Conservation (phyloP, 345 rosid species). For the Aurinia saxatilis region DNA sequence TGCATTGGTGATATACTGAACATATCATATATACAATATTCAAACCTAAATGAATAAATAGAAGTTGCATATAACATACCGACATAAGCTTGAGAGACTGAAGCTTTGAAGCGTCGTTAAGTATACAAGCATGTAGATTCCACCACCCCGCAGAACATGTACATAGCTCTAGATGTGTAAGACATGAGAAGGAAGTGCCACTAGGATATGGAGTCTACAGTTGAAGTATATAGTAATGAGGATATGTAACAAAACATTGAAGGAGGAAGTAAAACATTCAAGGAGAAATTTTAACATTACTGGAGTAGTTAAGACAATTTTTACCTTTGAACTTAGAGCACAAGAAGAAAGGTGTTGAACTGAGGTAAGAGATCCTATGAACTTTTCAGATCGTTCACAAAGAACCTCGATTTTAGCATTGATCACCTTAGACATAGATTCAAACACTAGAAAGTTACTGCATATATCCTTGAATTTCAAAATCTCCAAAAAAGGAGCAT, state of each 20-base stretch:
- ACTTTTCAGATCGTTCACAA: not conserved
- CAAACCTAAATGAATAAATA: too few species aligned
- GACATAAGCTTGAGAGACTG: slow-evolving; percentile 7
- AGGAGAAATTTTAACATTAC: too few species aligned
- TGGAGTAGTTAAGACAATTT: too few species aligned
- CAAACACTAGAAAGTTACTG: not conserved
- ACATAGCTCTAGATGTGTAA: not conserved
- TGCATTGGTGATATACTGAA: too few species aligned
- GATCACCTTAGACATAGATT: not conserved
- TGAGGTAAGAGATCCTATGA: slow-evolving; percentile 13
- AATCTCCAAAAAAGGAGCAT: too few species aligned
- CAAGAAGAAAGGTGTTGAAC: not conserved
- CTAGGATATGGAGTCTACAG: slow-evolving; percentile 4
- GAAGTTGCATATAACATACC: too few species aligned
- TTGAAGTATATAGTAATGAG: not conserved
- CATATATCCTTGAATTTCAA: not conserved
- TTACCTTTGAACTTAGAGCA: slow-evolving; percentile 7
- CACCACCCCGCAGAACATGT: not conserved
- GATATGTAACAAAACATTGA: too few species aligned
- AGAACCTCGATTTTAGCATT: not conserved
- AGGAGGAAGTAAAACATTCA: too few species aligned
- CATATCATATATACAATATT: too few species aligned
- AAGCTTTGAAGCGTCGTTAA: not conserved
- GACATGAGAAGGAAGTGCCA: not conserved
- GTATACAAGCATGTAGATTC: not conserved